Conservation (phyloP, 495 filamentous ascomycete species). For the Jackrogersella minutella region DNA sequence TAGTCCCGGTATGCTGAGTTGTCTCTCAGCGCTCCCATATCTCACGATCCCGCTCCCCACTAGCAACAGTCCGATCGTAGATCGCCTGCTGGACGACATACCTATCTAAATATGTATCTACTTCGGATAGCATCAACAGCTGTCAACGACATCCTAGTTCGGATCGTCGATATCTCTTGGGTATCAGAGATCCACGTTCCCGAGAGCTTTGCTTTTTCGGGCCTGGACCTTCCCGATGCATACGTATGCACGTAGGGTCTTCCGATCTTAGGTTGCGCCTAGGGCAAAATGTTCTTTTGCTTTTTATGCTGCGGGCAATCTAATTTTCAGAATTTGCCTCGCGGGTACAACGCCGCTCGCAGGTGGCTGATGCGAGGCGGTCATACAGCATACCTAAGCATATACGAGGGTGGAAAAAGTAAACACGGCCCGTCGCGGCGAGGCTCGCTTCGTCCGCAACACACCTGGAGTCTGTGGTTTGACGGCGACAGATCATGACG, state of each 20-base stretch:
- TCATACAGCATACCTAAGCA: slow-evolving; percentile 18
- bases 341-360: neutral
- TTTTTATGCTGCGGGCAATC: neutral
- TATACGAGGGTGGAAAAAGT: slow-evolving; percentile 13
- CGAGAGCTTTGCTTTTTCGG: neutral
- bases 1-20: neutral
- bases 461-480: neutral
- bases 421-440: neutral
- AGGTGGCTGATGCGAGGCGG: slow-evolving; percentile 8
- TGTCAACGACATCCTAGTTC: neutral
- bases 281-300: neutral
- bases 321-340: slow-evolving; percentile 4
- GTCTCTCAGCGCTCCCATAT: neutral
- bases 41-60: neutral
- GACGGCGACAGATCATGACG: neutral
- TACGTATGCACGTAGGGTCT: slow-evolving; percentile 19
- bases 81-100: neutral
- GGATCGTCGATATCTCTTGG: neutral
- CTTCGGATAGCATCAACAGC: neutral
- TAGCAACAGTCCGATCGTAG: neutral
- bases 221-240: slow-evolving; percentile 4
- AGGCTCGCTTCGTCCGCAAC: neutral
- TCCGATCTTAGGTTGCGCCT: neutral
- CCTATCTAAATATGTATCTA: neutral
- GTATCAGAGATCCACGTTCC: slow-evolving; percentile 20